These are phyloP conservation scores for Venturia nashicola DNA, from an alignment of 2,329 filamentous ascomycete genomes.

Conservation along the genomic window DNA sequence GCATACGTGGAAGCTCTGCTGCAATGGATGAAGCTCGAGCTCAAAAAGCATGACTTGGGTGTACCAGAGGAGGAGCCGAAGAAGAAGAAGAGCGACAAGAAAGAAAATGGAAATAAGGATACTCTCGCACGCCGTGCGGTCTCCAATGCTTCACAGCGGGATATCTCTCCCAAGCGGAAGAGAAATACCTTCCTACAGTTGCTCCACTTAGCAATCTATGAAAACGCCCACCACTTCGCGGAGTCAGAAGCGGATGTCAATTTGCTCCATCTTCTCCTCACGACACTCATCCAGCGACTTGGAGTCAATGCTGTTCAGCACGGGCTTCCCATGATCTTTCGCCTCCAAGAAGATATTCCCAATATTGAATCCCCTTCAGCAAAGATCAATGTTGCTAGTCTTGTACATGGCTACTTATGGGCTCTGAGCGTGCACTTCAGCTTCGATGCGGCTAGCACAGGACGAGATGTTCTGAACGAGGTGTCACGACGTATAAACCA, in stretches of 20 bases:
- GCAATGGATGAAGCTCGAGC: slow-evolving; percentile 77
- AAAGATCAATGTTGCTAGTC: slow-evolving; percentile 68
- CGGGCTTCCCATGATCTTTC: slow-evolving; percentile 79
- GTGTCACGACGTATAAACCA: slow-evolving; percentile 62
- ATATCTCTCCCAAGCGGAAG: slow-evolving; percentile 38
- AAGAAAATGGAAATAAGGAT: slow-evolving; percentile 30
- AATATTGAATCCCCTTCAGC: slow-evolving; percentile 51
- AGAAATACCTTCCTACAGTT: slow-evolving; percentile 67
- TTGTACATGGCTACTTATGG: slow-evolving; percentile 87
- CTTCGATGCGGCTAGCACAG: slow-evolving; percentile 57
- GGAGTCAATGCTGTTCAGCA: slow-evolving; percentile 71
- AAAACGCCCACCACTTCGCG: slow-evolving; percentile 65
- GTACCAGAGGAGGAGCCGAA: slow-evolving; percentile 40
- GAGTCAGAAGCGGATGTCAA: slow-evolving; percentile 63
- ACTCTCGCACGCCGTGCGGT: slow-evolving; percentile 49
- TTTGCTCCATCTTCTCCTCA: slow-evolving; percentile 64
- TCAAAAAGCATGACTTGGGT: slow-evolving; percentile 51
- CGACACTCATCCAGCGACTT: slow-evolving; percentile 60
- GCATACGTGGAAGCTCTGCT: slow-evolving; percentile 76
- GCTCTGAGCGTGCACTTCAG: slow-evolving; percentile 64
- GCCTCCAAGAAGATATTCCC: slow-evolving; percentile 73
- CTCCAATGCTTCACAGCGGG: slow-evolving; percentile 52
- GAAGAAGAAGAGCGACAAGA: slow-evolving; percentile 16
- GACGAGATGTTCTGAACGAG: slow-evolving; percentile 61
- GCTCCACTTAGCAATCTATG: slow-evolving; percentile 79